Base-by-base conservation (phyloP, 1,284 basidiomycete genomes). In the Sporisorium iseilematis-ciliati region DNA sequence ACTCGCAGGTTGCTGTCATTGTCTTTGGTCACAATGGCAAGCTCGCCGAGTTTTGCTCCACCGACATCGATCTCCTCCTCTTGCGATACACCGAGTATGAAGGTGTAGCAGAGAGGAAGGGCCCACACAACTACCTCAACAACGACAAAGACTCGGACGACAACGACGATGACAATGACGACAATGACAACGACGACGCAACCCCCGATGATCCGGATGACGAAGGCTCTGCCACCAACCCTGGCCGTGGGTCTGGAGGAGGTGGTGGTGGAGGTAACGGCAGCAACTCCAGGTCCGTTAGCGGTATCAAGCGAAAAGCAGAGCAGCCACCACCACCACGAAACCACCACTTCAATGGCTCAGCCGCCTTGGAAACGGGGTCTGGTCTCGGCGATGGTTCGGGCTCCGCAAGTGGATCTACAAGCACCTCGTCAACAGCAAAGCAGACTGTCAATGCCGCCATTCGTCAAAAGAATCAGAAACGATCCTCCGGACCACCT, bases 1-100 rank as follows among this genome's bases (percentile, higher is more conserved):
- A 89, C 29, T 90, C 91, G 62, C 90, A 91, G 72, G 89, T 91
- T 43, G 90, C 90, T 6, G 89, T 91, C 73, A 90, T 91, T 74
- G 89, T 91, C 60, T 91, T 91, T 76, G 89, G 89, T 87, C 69
- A 74, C 59, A 80, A 83, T 25, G 81, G 81, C 52, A 83, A 82
- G 63, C 69, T 82, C 25, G 73, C 80, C 50, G 81, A 82, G 48
- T 83, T 80, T 33, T 82, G 81, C 63, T 81, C 79, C 1, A 77
- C 72, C 41, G 75, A 83, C 38, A 83, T 83, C 16, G 78, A 81
- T 41, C 55, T 77, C 18, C 62, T 80, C 6, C 65, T 82, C 5
- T 51, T 78, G 48, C 70, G 81, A 0, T 82, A 82, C 50, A 75
- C 81, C 20, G 78, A 82, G 26, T 69, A 77, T 42, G 65, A 77